Conservation (phyloP, 2,329 filamentous ascomycete species). For the Simplicillium sp. region DNA sequence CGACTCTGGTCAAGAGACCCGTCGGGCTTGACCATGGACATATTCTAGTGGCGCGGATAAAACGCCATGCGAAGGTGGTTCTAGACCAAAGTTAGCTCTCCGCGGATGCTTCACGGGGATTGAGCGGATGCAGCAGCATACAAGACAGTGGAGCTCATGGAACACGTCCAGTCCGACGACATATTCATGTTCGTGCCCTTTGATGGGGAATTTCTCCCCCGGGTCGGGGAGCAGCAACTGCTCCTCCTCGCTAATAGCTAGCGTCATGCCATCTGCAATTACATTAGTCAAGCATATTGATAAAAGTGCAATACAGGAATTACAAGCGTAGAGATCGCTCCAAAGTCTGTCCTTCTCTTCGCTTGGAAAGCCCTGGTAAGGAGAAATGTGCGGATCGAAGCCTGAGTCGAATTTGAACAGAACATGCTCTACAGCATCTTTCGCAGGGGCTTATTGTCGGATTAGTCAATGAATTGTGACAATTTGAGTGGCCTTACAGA, state of each 20-base stretch:
- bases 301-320: neutral
- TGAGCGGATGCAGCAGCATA: neutral
- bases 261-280: conserved; percentile 1
- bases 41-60: conserved; percentile 5
- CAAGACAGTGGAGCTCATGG: conserved; percentile 7
- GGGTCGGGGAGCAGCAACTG: conserved; percentile 1
- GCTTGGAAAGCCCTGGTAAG: conserved; percentile 5
- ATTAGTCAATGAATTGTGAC: too few species aligned
- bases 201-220: conserved; percentile 1
- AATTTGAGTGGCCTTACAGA: too few species aligned
- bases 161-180: conserved; percentile 6
- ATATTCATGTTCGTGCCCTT: conserved; percentile 4
- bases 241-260: conserved; percentile 1
- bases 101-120: neutral
- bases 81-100: neutral
- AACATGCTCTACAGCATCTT: too few species aligned
- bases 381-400: neutral
- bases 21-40: conserved; percentile 6
- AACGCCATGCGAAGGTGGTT: conserved; percentile 4
- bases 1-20: conserved; percentile 3
- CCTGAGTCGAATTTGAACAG: too few species aligned
- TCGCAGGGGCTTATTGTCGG: too few species aligned
- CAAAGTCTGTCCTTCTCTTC: conserved; percentile 5
- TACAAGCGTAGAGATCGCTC: conserved; percentile 5
- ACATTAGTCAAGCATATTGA: neutral